Percentiles rank a stretch among this genome's conserved stretches.
Conservation (phyloP, 164 flowering plant species). For the Chimonanthus praecox region DNA sequence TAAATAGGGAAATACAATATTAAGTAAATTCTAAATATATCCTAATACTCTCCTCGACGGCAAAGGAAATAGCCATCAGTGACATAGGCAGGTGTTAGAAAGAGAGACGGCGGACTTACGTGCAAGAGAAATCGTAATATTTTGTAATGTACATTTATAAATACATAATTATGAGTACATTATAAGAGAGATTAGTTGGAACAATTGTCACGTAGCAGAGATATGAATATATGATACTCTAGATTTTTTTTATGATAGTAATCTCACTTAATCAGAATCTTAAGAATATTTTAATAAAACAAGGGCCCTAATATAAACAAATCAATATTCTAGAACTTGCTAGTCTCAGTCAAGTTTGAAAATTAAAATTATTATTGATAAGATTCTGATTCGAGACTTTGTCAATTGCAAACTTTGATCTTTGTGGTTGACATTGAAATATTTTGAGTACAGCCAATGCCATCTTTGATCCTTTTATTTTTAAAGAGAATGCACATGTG, state of each 20-base stretch:
- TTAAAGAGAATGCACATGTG: neutral
- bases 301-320: neutral
- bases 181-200: neutral
- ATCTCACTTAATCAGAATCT: neutral
- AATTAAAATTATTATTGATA: neutral
- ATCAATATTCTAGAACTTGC: neutral
- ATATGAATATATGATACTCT: neutral
- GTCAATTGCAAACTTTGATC: neutral
- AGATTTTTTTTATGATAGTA: neutral
- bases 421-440: slow-evolving; percentile 1
- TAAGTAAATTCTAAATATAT: too few relatives aligned
- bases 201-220: neutral
- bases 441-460: neutral
- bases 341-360: neutral
- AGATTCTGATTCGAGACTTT: neutral
- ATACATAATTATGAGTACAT: too few relatives aligned
- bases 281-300: neutral
- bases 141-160: too few relatives aligned
- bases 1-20: too few relatives aligned
- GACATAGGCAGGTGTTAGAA: too few relatives aligned
- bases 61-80: too few relatives aligned
- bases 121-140: too few relatives aligned
- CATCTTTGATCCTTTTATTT: neutral
- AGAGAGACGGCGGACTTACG: too few relatives aligned
- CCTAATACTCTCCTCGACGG: too few relatives aligned